Evolutionary conservation across 495 filamentous ascomycete genomes (phyloP).

Genomic region (Aspergillus asperescens): DNA sequence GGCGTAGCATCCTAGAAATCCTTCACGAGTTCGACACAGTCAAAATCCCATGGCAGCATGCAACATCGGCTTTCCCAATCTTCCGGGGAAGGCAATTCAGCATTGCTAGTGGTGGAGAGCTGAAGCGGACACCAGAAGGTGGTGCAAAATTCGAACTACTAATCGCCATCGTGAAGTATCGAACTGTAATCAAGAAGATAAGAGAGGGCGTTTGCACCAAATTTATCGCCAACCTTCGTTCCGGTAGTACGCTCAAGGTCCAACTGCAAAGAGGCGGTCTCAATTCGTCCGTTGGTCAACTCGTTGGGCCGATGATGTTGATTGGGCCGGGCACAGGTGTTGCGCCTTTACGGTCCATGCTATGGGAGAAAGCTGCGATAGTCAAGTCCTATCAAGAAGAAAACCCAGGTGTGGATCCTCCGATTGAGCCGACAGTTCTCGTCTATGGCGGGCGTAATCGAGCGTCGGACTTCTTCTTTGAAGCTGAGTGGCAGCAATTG

Average conservation of each 20-base stretch:
- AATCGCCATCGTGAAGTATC: constrained; percentile 87
- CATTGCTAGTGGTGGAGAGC: constrained; percentile 67
- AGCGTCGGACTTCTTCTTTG: constrained; percentile 72
- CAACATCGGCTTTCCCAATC: constrained; percentile 63
- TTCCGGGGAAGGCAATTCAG: constrained; percentile 82
- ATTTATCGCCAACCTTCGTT: constrained; percentile 62
- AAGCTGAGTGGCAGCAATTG: constrained; percentile 61
- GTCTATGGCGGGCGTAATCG: constrained; percentile 79
- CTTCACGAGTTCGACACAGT: constrained; percentile 85
- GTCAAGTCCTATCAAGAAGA: constrained; percentile 37
- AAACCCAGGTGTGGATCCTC: constrained; percentile 23
- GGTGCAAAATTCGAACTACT: constrained; percentile 64
- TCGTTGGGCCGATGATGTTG: constrained; percentile 61
- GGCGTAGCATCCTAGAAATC: constrained; percentile 85
- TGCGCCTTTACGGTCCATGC: constrained; percentile 76
- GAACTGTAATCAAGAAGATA: constrained; percentile 78
- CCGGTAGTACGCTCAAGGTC: constrained; percentile 54
- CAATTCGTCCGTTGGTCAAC: constrained; percentile 42
- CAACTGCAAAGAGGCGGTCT: constrained; percentile 54
- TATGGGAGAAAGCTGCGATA: constrained; percentile 58
- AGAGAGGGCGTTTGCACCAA: constrained; percentile 86
- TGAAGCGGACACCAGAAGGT: constrained; percentile 35
- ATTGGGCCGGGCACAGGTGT: constrained; percentile 88
- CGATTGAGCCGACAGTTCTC: constrained; percentile 42
- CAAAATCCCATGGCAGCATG: constrained; percentile 69